Conservation (phyloP, 306 rosid genomes). For the Oxytropis ochrocephala region DNA sequence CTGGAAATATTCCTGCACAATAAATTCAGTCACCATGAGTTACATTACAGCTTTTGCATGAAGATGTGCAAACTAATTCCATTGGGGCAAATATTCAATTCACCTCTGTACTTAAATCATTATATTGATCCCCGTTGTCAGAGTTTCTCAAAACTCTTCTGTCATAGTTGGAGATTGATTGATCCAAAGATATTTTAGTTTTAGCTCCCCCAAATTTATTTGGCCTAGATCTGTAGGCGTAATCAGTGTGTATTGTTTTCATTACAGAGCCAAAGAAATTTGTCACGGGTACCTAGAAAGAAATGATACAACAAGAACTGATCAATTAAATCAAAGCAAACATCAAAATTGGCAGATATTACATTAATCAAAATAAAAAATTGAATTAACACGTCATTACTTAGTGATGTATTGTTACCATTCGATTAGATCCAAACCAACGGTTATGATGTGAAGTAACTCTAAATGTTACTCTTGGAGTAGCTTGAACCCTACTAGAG, state of each 20-base stretch:
- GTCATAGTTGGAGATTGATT: slow-evolving; percentile 21
- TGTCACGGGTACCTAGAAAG: slow-evolving; percentile 74
- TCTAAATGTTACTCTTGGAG: no score
- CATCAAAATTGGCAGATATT: neutral
- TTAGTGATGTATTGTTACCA: no score
- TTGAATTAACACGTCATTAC: no score
- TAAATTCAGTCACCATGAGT: slow-evolving; percentile 20
- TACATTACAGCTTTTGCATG: neutral
- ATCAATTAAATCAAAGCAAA: slow-evolving; percentile 6
- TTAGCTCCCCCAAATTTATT: slow-evolving; percentile 15
- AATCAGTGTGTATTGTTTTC: slow-evolving; percentile 88
- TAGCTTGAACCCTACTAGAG: no score
- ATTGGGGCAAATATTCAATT: neutral
- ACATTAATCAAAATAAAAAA: neutral
- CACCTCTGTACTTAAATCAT: slow-evolving; percentile 38
- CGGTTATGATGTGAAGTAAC: no score
- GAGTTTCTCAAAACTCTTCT: slow-evolving; percentile 33
- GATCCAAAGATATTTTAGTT: slow-evolving; percentile 24
- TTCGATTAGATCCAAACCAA: no score
- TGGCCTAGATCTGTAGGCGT: slow-evolving; percentile 48
- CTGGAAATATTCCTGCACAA: slow-evolving; percentile 42
- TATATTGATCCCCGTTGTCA: slow-evolving; percentile 25
- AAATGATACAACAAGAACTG: slow-evolving; percentile 12
- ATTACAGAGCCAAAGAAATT: slow-evolving; percentile 95
- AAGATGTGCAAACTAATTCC: neutral